Evolutionary conservation across 352 stramenopile species (phyloP).

Genomic region (Phytophthora multivora): DNA sequence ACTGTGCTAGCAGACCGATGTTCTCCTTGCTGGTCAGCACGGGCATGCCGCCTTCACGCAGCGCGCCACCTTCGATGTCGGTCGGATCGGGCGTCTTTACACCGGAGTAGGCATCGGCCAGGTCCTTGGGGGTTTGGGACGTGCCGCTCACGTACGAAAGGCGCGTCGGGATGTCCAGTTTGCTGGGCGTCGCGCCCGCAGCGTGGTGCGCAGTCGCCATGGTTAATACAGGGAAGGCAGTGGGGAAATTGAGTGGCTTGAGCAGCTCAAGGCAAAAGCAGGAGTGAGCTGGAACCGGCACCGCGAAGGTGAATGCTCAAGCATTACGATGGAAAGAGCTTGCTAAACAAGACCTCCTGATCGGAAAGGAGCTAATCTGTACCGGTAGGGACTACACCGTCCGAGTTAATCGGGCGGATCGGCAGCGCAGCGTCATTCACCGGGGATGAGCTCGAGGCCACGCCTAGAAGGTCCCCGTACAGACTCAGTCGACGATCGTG

Average conservation of each 20-base stretch:
- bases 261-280: slow-evolving; percentile 22
- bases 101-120: slow-evolving; percentile 24
- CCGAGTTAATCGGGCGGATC: slow-evolving; percentile 3
- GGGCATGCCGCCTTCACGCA: slow-evolving; percentile 40
- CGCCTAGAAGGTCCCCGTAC: not conserved
- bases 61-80: slow-evolving; percentile 44
- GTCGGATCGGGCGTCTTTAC: slow-evolving; percentile 31
- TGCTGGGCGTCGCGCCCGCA: slow-evolving; percentile 26
- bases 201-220: slow-evolving; percentile 32
- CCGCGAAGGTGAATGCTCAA: not conserved
- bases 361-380: slow-evolving; percentile 11
- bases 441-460: slow-evolving; percentile 16
- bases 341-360: slow-evolving; percentile 16
- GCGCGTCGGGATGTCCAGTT: slow-evolving; percentile 36
- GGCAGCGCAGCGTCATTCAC: slow-evolving; percentile 2
- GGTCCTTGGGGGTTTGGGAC: slow-evolving; percentile 24
- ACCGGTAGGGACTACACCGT: not conserved
- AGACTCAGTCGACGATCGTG: slow-evolving; percentile 13
- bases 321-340: slow-evolving; percentile 4
- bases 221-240: slow-evolving; percentile 1
- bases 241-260: slow-evolving; percentile 1
- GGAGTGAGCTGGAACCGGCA: slow-evolving; percentile 18
- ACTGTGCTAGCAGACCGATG: slow-evolving; percentile 52
- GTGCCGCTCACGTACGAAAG: slow-evolving; percentile 47
- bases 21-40: slow-evolving; percentile 46